These are phyloP conservation scores for Claviceps purpurea DNA, from an alignment of 2,329 filamentous ascomycete genomes.

Conservation along the genomic window DNA sequence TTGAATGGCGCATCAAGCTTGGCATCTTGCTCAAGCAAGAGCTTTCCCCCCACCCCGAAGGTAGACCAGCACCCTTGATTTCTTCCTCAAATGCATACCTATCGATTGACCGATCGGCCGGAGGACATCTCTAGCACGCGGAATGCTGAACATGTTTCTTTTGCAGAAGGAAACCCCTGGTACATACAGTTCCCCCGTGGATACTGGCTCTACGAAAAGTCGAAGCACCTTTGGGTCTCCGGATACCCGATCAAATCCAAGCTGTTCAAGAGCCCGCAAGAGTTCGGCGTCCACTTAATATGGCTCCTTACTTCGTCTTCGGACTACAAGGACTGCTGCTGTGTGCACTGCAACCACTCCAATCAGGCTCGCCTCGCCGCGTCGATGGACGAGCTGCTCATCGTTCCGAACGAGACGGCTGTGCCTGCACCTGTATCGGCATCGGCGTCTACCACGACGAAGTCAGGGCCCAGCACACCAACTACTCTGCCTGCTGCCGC, in stretches of 20 bases:
- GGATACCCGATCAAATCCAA: conserved; percentile 35
- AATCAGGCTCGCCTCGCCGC: conserved; percentile 13
- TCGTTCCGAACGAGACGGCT: conserved; percentile 8
- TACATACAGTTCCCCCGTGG: conserved; percentile 30
- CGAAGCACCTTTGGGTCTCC: conserved; percentile 35
- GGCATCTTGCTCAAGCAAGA: conserved; percentile 33
- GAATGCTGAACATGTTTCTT: conserved; percentile 1
- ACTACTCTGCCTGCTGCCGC: conserved; percentile 4
- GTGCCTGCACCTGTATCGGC: conserved; percentile 5
- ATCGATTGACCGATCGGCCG: too few species aligned
- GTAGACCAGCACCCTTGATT: conserved; percentile 13
- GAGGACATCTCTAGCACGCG: not conserved
- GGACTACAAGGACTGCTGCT: conserved; percentile 37
- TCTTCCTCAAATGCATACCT: not conserved
- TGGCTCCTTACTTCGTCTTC: conserved; percentile 36
- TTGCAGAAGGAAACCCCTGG: conserved; percentile 29
- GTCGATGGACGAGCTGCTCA: conserved; percentile 12
- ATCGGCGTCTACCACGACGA: not conserved
- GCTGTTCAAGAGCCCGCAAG: conserved; percentile 38
- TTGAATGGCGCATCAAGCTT: conserved; percentile 32
- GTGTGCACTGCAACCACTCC: conserved; percentile 31
- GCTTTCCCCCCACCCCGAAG: conserved; percentile 26
- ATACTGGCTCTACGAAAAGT: conserved; percentile 34
- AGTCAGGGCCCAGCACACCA: conserved; percentile 1
- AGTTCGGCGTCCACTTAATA: conserved; percentile 37